Evolutionary conservation across 1,284 basidiomycete genomes (phyloP), one percentile per base, ranked within the genome.

Genomic region (Porogramme epimiltina): DNA sequence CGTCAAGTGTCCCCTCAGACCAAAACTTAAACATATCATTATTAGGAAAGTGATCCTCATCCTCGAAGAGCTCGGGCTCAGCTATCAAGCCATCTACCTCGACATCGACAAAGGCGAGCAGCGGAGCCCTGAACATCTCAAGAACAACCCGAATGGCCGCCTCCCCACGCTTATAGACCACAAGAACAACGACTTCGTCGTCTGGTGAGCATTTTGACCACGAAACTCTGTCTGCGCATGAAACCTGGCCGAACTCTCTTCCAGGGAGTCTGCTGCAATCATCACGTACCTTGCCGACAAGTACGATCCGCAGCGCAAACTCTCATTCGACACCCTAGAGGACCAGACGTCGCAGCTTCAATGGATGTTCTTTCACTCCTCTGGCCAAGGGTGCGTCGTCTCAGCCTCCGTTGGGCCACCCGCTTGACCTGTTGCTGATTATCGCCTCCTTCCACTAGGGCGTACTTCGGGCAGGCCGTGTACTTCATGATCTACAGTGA

Each of bases 121-220:
- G 39, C 69, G 69, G 59, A 31, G 16, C 1, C 52, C 55, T 0
- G 59, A 55, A 42, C 63, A 65, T 54, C 42, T 48, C 11, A 58
- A 62, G 56, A 45, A 60, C 37, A 68, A 67, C 59, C 67, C 65
- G n/a, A 72, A 72, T 51, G 65, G 67, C 1, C 62, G 68, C 10
- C 68, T 71, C 38, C 70, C 70, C 9, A 62, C 65, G 20, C 50
- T 73, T 34, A 62, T 73, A 22, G 71, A 73, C 59, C 70, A 71
- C 59, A 33, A 54, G 45, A 69, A 70, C 58, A 48, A 52, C 47
- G 64, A 71, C 58, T 66, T 68, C 43, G 49, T 52, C 19, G 25
- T 63, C 23, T 62, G 62, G 58, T 45, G 43, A 8, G 42, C 15
- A 16, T 6, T 25, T 23, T 22, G 16, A 15, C 28, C n/a, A 13